A percentile compares a stretch with the other conserved stretches of the same genome.
These are phyloP conservation scores for Sclerotinia minor DNA, from an alignment of 2,329 filamentous ascomycete genomes.

Conservation along the genomic window DNA sequence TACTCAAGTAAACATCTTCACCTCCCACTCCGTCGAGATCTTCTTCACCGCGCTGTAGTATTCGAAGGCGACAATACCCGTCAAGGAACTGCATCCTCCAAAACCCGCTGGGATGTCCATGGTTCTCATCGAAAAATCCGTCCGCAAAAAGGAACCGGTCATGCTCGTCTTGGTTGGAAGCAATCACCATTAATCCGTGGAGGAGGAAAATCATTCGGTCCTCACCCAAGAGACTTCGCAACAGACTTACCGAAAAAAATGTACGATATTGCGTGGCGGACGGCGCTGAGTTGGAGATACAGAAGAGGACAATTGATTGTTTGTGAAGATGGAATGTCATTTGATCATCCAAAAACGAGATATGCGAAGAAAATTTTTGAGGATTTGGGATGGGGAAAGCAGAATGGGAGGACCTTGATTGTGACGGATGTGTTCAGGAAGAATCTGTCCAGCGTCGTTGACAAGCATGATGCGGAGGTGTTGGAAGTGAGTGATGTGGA, in stretches of 20 bases:
- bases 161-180: constrained; percentile 74
- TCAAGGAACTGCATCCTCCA: constrained; percentile 80
- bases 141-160: constrained; percentile 83
- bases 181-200: constrained; percentile 81
- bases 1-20: constrained; percentile 82
- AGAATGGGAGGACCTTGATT: constrained; percentile 69
- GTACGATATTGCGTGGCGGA: constrained; percentile 95
- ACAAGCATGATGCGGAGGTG: constrained; percentile 64
- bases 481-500: constrained; percentile 78
- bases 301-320: constrained; percentile 83
- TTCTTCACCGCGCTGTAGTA: constrained; percentile 87
- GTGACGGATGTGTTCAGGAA: constrained; percentile 64
- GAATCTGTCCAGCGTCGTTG: constrained; percentile 65
- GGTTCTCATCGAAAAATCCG: constrained; percentile 81
- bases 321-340: constrained; percentile 74
- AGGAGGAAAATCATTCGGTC: constrained; percentile 88
- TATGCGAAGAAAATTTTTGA: constrained; percentile 69
- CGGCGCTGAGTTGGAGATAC: constrained; percentile 89
- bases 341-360: constrained; percentile 52
- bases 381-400: constrained; percentile 64
- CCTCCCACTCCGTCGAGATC: constrained; percentile 83
- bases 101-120: constrained; percentile 79
- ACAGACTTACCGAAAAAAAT: constrained; percentile 83
- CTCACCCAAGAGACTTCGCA: constrained; percentile 85
- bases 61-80: constrained; percentile 90